Evolutionary conservation across 306 rosid species (phyloP), one percentile per base, ranked within the genome.

Genomic region (Trifolium subterraneum): DNA sequence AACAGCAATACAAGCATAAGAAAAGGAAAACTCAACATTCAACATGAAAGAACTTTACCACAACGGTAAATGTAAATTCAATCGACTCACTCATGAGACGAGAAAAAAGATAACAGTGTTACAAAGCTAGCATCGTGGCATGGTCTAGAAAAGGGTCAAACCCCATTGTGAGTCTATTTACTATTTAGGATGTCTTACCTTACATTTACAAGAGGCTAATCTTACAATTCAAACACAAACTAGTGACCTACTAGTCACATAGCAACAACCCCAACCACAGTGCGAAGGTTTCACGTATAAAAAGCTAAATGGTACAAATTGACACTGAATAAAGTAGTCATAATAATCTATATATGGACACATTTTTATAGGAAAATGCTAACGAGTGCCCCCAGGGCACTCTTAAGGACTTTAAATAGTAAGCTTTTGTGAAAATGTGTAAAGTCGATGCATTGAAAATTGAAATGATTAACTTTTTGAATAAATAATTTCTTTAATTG

Each of bases 21-120:
- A 75, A 33, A 65, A 67, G 69, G 50, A 35, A 79, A 64, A 42
- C 54, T 36, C 65, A 38, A 23, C 6, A 54, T 20, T 56, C 16
- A 20, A 39, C 23, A 52, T 55, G 25, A 19, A 38, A 22, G 39
- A 52, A 19, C 19, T 56, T 56, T 47, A 35, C 39, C 54, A 33
- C 36, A 4, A 55, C 47, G 4, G n/a, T 44, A 72, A 72, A 72
- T 56, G 18, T 14, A 47, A 73, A 72, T 44, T 27, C 44, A 36
- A 12, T 52, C 25, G 23, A 54, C 45, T 3, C 14, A 1, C 29
- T 47, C 10, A 7, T 8, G 16, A 55, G 15, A 5, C 8, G 62
- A 10, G 29, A 2, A 54, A 55, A 22, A 20, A 9, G 13, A 55
- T 13, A 18, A 22, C 22, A 0, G 7, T 6, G 16, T 8, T 36